Evolutionary conservation across 495 filamentous ascomycete genomes (phyloP).

Genomic region (Podospora bellae-mahoneyi): DNA sequence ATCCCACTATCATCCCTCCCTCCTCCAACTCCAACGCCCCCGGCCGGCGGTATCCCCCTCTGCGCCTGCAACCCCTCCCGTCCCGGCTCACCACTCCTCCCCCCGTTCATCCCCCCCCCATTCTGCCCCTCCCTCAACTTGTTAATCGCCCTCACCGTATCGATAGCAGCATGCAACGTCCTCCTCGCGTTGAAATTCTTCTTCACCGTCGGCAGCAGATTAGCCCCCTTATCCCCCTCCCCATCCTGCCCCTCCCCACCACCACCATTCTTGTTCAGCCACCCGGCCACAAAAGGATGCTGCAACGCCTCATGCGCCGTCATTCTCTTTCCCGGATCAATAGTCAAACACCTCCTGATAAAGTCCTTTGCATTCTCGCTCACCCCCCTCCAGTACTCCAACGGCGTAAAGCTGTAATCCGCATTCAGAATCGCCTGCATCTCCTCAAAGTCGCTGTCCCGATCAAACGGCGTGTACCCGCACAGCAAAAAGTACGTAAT

Average conservation of each 20-base stretch:
- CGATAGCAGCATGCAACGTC: conserved; percentile 93
- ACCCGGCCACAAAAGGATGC: conserved; percentile 78
- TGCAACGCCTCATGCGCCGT: conserved; percentile 91
- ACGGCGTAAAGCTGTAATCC: conserved; percentile 92
- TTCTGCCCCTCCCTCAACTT: conserved; percentile 80
- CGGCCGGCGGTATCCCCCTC: conserved; percentile 12
- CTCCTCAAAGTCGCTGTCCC: conserved; percentile 95
- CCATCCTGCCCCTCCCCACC: conserved; percentile 50
- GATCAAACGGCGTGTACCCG: conserved; percentile 97
- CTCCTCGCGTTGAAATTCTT: conserved; percentile 98
- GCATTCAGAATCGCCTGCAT: conserved; percentile 98
- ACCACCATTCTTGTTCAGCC: conserved; percentile 33
- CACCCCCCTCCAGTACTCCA: conserved; percentile 95
- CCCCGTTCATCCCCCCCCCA: conserved; percentile 60
- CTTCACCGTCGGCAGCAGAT: conserved; percentile 88
- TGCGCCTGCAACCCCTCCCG: conserved; percentile 11
- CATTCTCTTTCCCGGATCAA: conserved; percentile 81
- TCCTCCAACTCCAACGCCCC: background rate
- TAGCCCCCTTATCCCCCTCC: conserved; percentile 72
- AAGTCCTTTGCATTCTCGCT: conserved; percentile 83
- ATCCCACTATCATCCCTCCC: conserved; percentile 35
- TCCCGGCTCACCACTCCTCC: conserved; percentile 37
- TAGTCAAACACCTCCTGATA: conserved; percentile 77
- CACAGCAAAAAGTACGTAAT: conserved; percentile 98
- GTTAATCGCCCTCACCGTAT: conserved; percentile 97